Evolutionary conservation across 176 grass and related monocot genomes (phyloP), one percentile per base, ranked within the genome.

Genomic region (Carex scoparia): DNA sequence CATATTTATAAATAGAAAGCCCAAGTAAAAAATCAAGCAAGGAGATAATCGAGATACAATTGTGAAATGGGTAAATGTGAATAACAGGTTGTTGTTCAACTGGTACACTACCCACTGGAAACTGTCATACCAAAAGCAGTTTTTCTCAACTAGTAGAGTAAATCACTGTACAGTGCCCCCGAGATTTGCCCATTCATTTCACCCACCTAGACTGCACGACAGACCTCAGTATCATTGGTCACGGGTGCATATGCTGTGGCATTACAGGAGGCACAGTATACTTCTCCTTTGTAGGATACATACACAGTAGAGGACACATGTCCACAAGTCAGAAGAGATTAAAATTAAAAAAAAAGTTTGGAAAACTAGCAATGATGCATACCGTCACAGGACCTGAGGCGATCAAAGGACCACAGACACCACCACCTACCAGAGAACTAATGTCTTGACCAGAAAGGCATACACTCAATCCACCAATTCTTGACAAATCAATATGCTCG

Each of bases 361-460:
- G 35, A 31, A 28, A 85, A 54, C 27, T 64, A 40, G 68, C 5
- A 40, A 48, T 79, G 16, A 16, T 32, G 12, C 49, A 44, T 78
- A 85, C 84, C 56, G 37, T 74, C 40, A 85, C 84, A 64, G 38
- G 58, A 78, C 84, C 84, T 7, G 69, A 37, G n/a, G 84, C 70
- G 2, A 85, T 48, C 58, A 85, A 51, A 85, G 84, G 84, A 30
- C 84, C 84, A 37, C 54, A 67, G 33, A 85, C 84, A 61, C 84
- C 84, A 51, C 84, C 84, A 85, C 84, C 84, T 33, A 85, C 70
- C 18, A 85, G 84, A 78, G 69, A 63, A 49, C 55, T 44, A 31
- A 69, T 44, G 60, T 85, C 84, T 16, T 65, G 35, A 65, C 84
- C 84, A 76, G 84, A 79, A 32, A 85, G 84, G 60, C 84, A 79